Percentiles rank a stretch among this genome's conserved stretches.
phyloP scores from a whole-genome alignment of 2,329 filamentous ascomycete species.

The Cercospora canescens region DNA sequence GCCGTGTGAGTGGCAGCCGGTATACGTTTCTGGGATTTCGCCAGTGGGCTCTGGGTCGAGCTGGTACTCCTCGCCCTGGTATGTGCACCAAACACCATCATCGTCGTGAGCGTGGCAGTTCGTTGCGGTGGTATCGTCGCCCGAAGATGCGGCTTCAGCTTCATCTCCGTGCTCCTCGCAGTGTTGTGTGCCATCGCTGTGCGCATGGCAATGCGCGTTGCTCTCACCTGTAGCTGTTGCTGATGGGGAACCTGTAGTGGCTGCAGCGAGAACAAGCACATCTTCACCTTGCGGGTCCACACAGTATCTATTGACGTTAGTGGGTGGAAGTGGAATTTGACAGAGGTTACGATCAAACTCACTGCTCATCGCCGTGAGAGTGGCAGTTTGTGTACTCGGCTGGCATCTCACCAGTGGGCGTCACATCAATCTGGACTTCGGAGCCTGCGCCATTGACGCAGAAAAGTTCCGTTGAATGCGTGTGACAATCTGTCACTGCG shows the following conservation, averaged over 20 bases:
- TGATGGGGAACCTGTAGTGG: conserved; percentile 33
- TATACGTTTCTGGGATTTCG: conserved; percentile 46
- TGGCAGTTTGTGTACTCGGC: conserved; percentile 63
- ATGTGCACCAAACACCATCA: conserved; percentile 38
- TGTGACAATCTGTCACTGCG: conserved; percentile 17
- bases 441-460: conserved; percentile 44
- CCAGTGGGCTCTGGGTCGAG: conserved; percentile 58
- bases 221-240: neutral
- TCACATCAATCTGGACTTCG: conserved; percentile 52
- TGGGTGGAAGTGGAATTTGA: neutral
- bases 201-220: neutral
- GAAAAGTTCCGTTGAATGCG: conserved; percentile 27
- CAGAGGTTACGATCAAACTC: conserved; percentile 24
- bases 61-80: conserved; percentile 47
- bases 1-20: conserved; percentile 65
- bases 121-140: conserved; percentile 23
- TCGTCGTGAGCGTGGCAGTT: conserved; percentile 25
- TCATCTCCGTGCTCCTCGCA: conserved; percentile 4
- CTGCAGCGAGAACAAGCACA: conserved; percentile 1
- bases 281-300: conserved; percentile 9
- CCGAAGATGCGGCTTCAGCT: neutral
- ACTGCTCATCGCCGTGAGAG: conserved; percentile 59
- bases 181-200: conserved; percentile 7
- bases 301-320: conserved; percentile 8
- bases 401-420: conserved; percentile 51